Conservation (phyloP, 257 asterid species). For the Solanum dulcamara region DNA sequence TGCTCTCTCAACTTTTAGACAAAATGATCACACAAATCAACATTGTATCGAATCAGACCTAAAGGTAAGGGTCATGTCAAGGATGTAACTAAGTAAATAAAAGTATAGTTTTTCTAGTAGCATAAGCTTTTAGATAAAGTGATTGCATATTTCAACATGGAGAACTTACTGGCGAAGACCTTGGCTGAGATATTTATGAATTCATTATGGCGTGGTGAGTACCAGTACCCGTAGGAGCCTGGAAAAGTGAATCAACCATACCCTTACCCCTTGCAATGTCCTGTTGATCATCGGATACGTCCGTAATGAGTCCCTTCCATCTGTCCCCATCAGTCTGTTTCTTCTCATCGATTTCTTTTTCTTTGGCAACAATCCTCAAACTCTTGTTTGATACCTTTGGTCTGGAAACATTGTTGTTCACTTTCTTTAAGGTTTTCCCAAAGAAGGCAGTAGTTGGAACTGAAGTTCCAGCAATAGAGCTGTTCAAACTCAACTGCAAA, state of each 20-base stretch:
- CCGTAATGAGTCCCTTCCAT: constrained; percentile 25
- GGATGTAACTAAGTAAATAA: too few species aligned
- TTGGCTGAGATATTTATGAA: constrained; percentile 24
- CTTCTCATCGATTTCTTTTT: background rate
- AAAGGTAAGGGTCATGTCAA: too few species aligned
- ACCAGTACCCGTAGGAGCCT: constrained; percentile 33
- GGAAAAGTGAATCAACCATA: constrained; percentile 30
- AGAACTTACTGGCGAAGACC: constrained; percentile 31
- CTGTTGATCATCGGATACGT: constrained; percentile 32
- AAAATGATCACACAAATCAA: too few species aligned
- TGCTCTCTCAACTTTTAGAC: too few species aligned
- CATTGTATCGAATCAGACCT: too few species aligned
- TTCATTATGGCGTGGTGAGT: constrained; percentile 25
- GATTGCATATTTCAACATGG: background rate
- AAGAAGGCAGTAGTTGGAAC: constrained; percentile 15
- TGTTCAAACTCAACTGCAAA: constrained; percentile 19
- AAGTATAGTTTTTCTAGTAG: background rate
- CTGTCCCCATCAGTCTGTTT: constrained; percentile 20
- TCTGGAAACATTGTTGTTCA: background rate
- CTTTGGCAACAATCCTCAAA: constrained; percentile 8
- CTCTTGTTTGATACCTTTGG: background rate
- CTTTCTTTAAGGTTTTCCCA: constrained; percentile 14
- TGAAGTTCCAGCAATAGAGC: constrained; percentile 9
- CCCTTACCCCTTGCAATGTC: constrained; percentile 39
- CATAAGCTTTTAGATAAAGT: background rate